Conservation (phyloP, 192 early-diverging fungal species). For the Oehlia diaphana region DNA sequence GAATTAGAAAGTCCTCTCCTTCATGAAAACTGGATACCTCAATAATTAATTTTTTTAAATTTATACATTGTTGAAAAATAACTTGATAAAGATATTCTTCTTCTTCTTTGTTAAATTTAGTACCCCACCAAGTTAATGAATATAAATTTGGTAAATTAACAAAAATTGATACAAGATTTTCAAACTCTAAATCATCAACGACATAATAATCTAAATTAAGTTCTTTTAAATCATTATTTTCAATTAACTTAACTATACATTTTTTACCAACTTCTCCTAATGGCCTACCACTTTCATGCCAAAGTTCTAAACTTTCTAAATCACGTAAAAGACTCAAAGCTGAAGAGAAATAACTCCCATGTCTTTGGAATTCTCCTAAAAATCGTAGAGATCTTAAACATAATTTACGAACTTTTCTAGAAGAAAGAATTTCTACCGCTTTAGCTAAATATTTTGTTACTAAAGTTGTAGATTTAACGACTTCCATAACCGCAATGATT, state of each 20-base stretch:
- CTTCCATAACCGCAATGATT: constrained; percentile 5
- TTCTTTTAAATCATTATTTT: constrained; percentile 13
- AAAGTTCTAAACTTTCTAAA: constrained; percentile 10
- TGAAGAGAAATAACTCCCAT: background rate
- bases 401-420: constrained; percentile 1
- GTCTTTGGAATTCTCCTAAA: constrained; percentile 11
- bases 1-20: constrained; percentile 11
- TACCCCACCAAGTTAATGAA: constrained; percentile 21
- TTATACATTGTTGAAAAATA: constrained; percentile 18
- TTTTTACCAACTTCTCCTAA: constrained; percentile 14
- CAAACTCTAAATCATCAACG: constrained; percentile 15
- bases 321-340: background rate
- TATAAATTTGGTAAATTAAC: background rate
- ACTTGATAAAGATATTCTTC: constrained; percentile 5
- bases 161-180: constrained; percentile 10
- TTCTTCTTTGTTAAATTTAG: constrained; percentile 4
- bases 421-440: background rate
- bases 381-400: constrained; percentile 14
- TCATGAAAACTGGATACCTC: constrained; percentile 20
- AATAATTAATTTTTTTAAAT: constrained; percentile 2
- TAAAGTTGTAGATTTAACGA: background rate
- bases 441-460: constrained; percentile 14
- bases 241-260: constrained; percentile 4
- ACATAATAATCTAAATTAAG: constrained; percentile 15
- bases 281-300: constrained; percentile 27